Percentiles rank a stretch among this genome's conserved stretches.
Conservation (phyloP, 140 eudicot genomes). For the Stevia rebaudiana region DNA sequence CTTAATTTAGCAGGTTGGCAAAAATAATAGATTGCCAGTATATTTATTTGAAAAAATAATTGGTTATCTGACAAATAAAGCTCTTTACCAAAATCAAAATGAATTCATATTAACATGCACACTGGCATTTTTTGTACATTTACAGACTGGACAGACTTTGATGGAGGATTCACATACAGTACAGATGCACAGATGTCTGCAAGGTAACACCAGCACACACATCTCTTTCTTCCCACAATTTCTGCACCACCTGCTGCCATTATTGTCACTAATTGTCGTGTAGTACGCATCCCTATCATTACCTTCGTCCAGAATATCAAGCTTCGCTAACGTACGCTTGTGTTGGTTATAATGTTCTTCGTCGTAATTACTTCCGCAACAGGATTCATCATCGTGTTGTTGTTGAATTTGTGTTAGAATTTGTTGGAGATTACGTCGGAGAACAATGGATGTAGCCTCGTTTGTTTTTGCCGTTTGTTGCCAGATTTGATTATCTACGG, state of each 20-base stretch:
- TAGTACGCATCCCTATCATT: slow-evolving; percentile 6
- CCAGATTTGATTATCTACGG: slow-evolving; percentile 68
- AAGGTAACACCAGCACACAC: slow-evolving; percentile 67
- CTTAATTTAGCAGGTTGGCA: neutral
- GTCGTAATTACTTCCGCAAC: slow-evolving; percentile 63
- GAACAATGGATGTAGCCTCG: slow-evolving; percentile 72
- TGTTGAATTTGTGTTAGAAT: slow-evolving; percentile 43
- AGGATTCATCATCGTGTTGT: slow-evolving; percentile 51
- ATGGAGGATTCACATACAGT: slow-evolving; percentile 51
- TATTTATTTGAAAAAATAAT: no score
- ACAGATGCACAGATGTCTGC: slow-evolving; percentile 87
- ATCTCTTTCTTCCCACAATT: slow-evolving; percentile 64
- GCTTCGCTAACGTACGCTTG: neutral
- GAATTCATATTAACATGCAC: slow-evolving; percentile 61
- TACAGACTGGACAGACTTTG: slow-evolving; percentile 72
- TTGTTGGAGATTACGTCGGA: slow-evolving; percentile 55
- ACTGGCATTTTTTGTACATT: slow-evolving; percentile 47
- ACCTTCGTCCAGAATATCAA: neutral
- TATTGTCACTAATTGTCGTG: slow-evolving; percentile 8
- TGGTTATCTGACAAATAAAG: no score
- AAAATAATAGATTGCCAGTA: neutral
- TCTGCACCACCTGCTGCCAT: slow-evolving; percentile 38
- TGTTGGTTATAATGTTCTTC: neutral
- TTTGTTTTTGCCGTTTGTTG: slow-evolving; percentile 69
- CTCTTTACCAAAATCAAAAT: no score